Evolutionary conservation across 139 green algal genomes (phyloP), one percentile per base, ranked within the genome.

Genomic region (Picochlorum sp.): DNA sequence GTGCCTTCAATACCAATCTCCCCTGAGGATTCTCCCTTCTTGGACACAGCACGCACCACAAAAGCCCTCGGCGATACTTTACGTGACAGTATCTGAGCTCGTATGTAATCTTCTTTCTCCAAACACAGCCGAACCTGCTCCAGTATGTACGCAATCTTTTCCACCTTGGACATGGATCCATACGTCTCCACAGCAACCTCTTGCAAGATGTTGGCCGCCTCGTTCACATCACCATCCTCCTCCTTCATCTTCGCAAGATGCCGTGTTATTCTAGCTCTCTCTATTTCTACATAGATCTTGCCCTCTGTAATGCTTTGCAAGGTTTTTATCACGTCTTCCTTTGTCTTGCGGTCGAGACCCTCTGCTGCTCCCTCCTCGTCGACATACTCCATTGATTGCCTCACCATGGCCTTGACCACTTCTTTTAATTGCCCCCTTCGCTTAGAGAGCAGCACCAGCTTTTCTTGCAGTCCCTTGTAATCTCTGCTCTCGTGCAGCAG

Each of bases 251-350:
- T 60, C 0, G 94, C 94, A 58, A 98, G 81, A 60, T 75, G 79
- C 47, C 82, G 79, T 5, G 86, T 95, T 44, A 99, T 77, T 13
- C 94, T 76, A 14, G 94, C 92, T 7, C 94, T 79, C 82, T 99
- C 94, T 66, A 99, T 96, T 82, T 99, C 94, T 44, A 99, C 91
- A 73, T 95, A 98, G 52, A 99, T 99, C 85, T 98, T 99, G 66
- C 94, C 94, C 73, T 95, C 88, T 21, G 94, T 97, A 11, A 98
- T 86, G 13, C 79, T 71, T 63, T 90, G 85, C 41, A 99, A 79
- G 9, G 91, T 95, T 73, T 94, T 91, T 63, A 98, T 98, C 45
- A 98, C 80, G 57, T 94, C 85, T 16, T 90, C 68, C 49, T 83
- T 76, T 11, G 76, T 86, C 9, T 85, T 85, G 18, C 47, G 16